Base-by-base conservation (phyloP, 805 yeast genomes). In the Komagataella kurtzmanii region DNA sequence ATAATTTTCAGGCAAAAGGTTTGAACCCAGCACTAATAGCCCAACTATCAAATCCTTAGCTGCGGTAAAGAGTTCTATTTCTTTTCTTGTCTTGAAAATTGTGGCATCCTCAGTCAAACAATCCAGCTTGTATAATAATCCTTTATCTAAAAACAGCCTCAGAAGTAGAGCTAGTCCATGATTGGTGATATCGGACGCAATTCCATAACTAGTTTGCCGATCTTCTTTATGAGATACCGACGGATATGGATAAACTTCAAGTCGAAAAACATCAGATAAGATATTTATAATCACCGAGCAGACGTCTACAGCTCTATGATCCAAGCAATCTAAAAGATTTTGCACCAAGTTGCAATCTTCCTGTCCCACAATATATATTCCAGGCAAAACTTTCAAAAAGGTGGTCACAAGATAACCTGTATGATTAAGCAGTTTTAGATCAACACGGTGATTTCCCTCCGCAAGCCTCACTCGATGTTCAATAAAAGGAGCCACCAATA, bases 381-480 rank as follows among this genome's bases (percentile, higher is more conserved):
- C 99, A 10, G 85, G 73, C 80, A 91, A 83, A 40, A 80, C 74
- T 54, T 87, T 85, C 49, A 91, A 65, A 21, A 87, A 67, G 3
- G 76, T 62, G 0, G 85, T 67, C 2, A 91, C 63, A 7, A 88
- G 70, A 46, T 76, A 72, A 0, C 89, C 78, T 12, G 80, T 69
- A 53, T 74, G 76, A 53, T 83, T 84, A 24, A 88, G 67, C 56
- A 30, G 40, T 30, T 30, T 30, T 14, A 8, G 5, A 30, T 30
- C 40, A 3, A 30, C 40, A 30, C 40, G 40, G 40, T 30, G 40
- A 30, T 74, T 78, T 44, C 79, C 83, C 2, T 54, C 24, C 7
- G 47, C 21, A 24, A 71, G 65, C 53, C 74, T 74, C 24, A 73
- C 61, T 50, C 76, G 77, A 7, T 73, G 70, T 46, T 82, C 89